phyloP scores from a whole-genome alignment of 352 stramenopile genomes.

The Albugo laibachii region DNA sequence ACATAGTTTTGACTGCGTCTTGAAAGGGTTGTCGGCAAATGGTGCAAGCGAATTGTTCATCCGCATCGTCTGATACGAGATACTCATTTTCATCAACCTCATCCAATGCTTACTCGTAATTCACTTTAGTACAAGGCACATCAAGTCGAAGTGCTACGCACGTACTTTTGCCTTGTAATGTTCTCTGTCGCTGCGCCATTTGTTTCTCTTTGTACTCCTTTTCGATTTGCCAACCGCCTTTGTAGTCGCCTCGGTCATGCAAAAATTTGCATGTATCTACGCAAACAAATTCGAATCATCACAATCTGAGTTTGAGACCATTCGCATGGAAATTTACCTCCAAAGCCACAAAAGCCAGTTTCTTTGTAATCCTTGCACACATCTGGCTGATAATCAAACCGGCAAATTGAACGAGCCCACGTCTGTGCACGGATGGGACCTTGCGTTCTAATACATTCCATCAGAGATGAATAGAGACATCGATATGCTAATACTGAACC shows the following conservation, averaged over 20 bases:
- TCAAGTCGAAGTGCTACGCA: conserved; percentile 1
- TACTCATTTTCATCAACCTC: conserved; percentile 44
- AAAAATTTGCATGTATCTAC: conserved; percentile 91
- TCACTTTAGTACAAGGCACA: too few relatives aligned
- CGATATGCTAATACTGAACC: conserved; percentile 16
- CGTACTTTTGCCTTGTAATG: conserved; percentile 24
- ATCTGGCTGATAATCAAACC: conserved; percentile 95
- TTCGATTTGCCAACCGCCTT: conserved; percentile 96
- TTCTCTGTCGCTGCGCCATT: conserved; percentile 65
- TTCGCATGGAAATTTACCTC: conserved; percentile 29
- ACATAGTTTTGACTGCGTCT: conserved; percentile 87
- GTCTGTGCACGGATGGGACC: conserved; percentile 88
- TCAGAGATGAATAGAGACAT: background rate
- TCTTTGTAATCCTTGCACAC: conserved; percentile 99
- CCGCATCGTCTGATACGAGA: conserved; percentile 30
- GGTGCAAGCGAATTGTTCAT: conserved; percentile 88
- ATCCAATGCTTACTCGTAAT: conserved; percentile 28
- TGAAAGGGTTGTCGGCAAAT: conserved; percentile 86
- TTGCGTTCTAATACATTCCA: conserved; percentile 39
- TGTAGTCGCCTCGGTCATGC: conserved; percentile 95
- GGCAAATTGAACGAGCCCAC: conserved; percentile 86
- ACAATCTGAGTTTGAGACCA: background rate
- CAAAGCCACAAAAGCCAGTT: conserved; percentile 97
- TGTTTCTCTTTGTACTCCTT: conserved; percentile 88
- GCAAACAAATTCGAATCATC: background rate